phyloP scores from a whole-genome alignment of 345 rosid species.

The Sonneratia caseolaris region DNA sequence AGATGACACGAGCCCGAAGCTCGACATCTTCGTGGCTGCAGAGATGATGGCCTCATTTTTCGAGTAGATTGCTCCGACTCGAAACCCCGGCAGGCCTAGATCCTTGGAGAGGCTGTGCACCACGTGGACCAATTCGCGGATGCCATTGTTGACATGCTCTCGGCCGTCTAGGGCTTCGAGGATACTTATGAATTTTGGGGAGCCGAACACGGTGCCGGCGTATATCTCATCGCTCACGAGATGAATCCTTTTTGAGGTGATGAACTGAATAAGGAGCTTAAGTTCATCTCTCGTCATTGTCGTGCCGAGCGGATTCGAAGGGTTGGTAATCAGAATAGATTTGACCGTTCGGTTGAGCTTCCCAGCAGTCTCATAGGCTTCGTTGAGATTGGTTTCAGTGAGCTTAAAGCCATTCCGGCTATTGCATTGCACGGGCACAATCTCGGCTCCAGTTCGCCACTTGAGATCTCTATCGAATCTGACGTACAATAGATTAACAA shows the following conservation, averaged over 20 bases:
- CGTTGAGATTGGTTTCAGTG: conserved; percentile 15
- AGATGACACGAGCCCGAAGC: conserved; percentile 45
- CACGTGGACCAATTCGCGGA: conserved; percentile 24
- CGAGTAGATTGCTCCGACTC: conserved; percentile 47
- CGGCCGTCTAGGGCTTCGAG: conserved; percentile 34
- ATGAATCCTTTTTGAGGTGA: conserved; percentile 32
- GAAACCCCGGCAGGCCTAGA: conserved; percentile 49
- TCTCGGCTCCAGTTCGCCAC: conserved; percentile 19
- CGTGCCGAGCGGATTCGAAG: conserved; percentile 32
- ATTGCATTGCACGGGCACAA: conserved; percentile 15
- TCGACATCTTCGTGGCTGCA: conserved; percentile 46
- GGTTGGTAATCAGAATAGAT: conserved; percentile 27
- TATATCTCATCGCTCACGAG: conserved; percentile 51
- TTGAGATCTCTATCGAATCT: conserved; percentile 20
- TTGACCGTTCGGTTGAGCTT: conserved; percentile 19
- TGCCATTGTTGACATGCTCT: conserved; percentile 14
- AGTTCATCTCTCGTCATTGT: conserved; percentile 28
- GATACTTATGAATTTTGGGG: conserved; percentile 33
- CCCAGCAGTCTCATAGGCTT: conserved; percentile 24
- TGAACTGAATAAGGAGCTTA: conserved; percentile 26
- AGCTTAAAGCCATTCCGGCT: conserved; percentile 14
- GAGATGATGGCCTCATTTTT: conserved; percentile 36
- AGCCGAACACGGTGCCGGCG: conserved; percentile 35
- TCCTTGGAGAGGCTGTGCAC: conserved; percentile 52
- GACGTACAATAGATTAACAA: not conserved